A percentile compares a stretch with the other conserved stretches of the same genome.
These are phyloP conservation scores for Polygonum maritimum DNA, from an alignment of 148 eudicot species.

Conservation along the genomic window DNA sequence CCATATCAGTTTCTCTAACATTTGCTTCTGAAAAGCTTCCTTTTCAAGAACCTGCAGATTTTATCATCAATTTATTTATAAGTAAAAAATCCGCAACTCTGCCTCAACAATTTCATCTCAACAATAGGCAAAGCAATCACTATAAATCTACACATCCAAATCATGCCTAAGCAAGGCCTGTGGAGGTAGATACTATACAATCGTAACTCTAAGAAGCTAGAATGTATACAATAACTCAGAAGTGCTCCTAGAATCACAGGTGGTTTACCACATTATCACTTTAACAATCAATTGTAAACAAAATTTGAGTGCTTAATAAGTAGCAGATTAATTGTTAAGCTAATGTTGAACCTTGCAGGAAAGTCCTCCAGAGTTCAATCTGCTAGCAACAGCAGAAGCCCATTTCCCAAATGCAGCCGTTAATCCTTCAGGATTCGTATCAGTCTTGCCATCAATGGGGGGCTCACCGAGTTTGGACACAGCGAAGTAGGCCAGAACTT, in stretches of 20 bases:
- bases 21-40: slow-evolving; percentile 80
- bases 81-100: neutral
- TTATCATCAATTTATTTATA: neutral
- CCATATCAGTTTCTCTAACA: slow-evolving; percentile 98
- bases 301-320: neutral
- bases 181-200: neutral
- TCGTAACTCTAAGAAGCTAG: neutral
- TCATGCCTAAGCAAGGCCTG: neutral
- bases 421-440: slow-evolving; percentile 91
- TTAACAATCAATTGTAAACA: neutral
- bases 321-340: neutral
- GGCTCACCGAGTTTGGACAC: slow-evolving; percentile 89
- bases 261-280: no score
- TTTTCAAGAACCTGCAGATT: slow-evolving; percentile 76
- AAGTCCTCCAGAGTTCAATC: slow-evolving; percentile 83
- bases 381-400: slow-evolving; percentile 81
- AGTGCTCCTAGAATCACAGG: no score
- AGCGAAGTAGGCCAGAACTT: slow-evolving; percentile 95
- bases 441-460: slow-evolving; percentile 86
- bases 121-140: neutral
- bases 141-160: neutral
- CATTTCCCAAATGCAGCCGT: slow-evolving; percentile 96
- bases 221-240: no score
- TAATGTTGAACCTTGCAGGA: slow-evolving; percentile 66
- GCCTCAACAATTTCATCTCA: neutral